phyloP scores from a whole-genome alignment of 345 rosid genomes.

The Excoecaria agallocha region DNA sequence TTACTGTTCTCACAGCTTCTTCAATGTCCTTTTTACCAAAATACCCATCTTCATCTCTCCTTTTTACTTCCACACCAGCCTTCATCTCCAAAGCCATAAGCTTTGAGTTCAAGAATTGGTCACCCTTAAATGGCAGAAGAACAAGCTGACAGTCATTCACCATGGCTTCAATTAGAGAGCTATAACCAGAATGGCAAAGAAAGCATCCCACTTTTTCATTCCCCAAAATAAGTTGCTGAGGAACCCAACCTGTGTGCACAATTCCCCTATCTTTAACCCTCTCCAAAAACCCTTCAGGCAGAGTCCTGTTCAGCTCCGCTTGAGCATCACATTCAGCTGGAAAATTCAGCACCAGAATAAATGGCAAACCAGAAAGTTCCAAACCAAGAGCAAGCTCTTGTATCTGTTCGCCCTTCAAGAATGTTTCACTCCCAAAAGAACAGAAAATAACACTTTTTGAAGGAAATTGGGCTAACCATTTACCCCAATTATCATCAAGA shows the following conservation, averaged over 20 bases:
- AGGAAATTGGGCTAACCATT: constrained; percentile 30
- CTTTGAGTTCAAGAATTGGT: constrained; percentile 39
- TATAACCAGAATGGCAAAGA: constrained; percentile 32
- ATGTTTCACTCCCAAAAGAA: constrained; percentile 38
- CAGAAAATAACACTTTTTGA: constrained; percentile 30
- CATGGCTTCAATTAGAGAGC: constrained; percentile 37
- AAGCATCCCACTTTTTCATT: constrained; percentile 30
- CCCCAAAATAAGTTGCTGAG: constrained; percentile 28
- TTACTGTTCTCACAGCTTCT: constrained; percentile 29
- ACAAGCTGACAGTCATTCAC: constrained; percentile 35
- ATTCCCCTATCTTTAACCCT: constrained; percentile 26
- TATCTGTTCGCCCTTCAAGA: constrained; percentile 27
- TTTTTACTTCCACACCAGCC: constrained; percentile 30
- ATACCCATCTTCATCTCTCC: constrained; percentile 36
- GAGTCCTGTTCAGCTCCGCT: constrained; percentile 2
- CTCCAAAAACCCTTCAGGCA: constrained; percentile 32
- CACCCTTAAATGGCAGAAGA: constrained; percentile 36
- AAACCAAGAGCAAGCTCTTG: constrained; percentile 29
- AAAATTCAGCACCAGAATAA: constrained; percentile 34
- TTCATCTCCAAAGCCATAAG: constrained; percentile 28
- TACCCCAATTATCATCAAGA: constrained; percentile 31
- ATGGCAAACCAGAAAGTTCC: constrained; percentile 33
- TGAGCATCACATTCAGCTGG: constrained; percentile 8
- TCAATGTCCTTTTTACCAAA: constrained; percentile 23
- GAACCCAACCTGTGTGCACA: constrained; percentile 39